Evolutionary conservation across 2,329 filamentous ascomycete genomes (phyloP), one percentile per base, ranked within the genome.

Genomic region (Stagonosporopsis cucurbitacearum): DNA sequence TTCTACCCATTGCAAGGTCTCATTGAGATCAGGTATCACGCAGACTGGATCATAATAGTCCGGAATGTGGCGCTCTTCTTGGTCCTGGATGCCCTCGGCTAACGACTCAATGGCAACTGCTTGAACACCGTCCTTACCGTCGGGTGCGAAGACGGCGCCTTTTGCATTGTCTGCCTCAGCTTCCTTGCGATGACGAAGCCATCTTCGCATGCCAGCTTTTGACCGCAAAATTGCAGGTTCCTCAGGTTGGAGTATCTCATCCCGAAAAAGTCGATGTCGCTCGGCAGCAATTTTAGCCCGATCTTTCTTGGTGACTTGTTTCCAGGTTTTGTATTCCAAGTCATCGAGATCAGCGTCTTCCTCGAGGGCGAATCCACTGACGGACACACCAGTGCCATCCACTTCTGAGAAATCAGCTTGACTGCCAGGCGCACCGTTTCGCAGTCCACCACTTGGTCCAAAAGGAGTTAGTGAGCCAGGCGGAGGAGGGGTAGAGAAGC

Each of bases 261-360:
- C 90, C 58, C 89, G 89, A 78, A 99, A 96, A 13, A 99, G 84
- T 35, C 90, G 86, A 74, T 92, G 88, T 28, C 95, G 86, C 72
- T 96, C 91, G 61, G 93, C 92, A 56, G 95, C 90, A 49, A 94
- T 86, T 22, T 89, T 80, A 4, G 95, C 95, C 59, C 95, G 88
- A 69, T 96, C 93, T 73, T 95, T 97, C 78, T 98, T 98, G 2
- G 95, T 99, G 36, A 96, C 92, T 76, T 98, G 94, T 79, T 98
- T 99, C 95, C 96, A 99, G 32, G 95, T 90, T 74, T 96, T 96
- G 78, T 95, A 96, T 71, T 97, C 94, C 2, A 84, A 79, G 55
- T 98, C 93, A 66, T 98, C 93, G 65, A 96, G 87, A 64, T 92
- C 92, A 12, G 85, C 84, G 64, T 96, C 91, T 65, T 96, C 90